Conservation (phyloP, 768 basidiomycete species). For the Hypholoma fasciculare region DNA sequence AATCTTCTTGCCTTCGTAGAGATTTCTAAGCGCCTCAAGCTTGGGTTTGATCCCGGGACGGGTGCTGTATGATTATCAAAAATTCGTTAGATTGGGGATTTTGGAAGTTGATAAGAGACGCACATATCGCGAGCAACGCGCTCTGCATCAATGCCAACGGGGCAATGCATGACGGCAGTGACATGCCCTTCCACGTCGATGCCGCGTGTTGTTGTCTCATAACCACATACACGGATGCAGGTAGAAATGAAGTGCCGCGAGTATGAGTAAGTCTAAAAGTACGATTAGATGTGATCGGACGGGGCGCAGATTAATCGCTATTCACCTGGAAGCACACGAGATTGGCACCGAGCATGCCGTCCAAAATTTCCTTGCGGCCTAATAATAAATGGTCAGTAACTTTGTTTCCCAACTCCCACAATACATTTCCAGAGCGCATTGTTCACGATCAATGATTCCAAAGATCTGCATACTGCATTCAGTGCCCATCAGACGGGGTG, state of each 20-base stretch:
- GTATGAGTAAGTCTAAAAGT: slow-evolving; percentile 81
- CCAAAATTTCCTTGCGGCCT: slow-evolving; percentile 90
- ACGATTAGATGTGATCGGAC: not conserved
- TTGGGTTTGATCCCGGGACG: slow-evolving; percentile 89
- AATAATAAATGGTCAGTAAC: not conserved
- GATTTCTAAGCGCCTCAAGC: slow-evolving; percentile 73
- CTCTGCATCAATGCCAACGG: slow-evolving; percentile 94
- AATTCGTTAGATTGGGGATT: not conserved
- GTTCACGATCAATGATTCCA: no score
- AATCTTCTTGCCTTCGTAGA: slow-evolving; percentile 98
- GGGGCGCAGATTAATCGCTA: not conserved
- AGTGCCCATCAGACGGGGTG: no score
- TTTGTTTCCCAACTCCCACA: not conserved
- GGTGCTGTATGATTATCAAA: slow-evolving; percentile 36
- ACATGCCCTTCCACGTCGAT: slow-evolving; percentile 91
- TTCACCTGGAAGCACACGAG: slow-evolving; percentile 89
- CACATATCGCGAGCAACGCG: slow-evolving; percentile 82
- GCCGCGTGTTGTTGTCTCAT: slow-evolving; percentile 70
- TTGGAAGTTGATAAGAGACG: slow-evolving; percentile 23
- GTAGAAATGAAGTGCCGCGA: slow-evolving; percentile 93
- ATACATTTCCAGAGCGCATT: not conserved
- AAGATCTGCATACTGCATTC: not conserved
- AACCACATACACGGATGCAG: slow-evolving; percentile 94
- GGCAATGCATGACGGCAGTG: slow-evolving; percentile 83
- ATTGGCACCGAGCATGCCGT: slow-evolving; percentile 97